These are phyloP conservation scores for Lasiodiplodia gonubiensis DNA, from an alignment of 2,329 filamentous ascomycete genomes.

Conservation along the genomic window DNA sequence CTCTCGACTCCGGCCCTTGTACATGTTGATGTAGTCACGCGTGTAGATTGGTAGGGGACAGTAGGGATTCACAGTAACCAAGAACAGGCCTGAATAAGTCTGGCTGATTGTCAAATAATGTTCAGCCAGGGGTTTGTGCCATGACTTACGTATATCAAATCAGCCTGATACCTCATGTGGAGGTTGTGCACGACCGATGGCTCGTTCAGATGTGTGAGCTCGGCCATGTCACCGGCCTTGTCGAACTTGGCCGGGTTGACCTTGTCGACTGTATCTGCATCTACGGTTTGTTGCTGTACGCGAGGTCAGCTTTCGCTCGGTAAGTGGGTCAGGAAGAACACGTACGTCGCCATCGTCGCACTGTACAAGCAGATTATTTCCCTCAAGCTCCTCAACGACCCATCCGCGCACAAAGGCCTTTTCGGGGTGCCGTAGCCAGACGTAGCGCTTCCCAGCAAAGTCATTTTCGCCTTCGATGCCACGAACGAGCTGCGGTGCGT, in stretches of 20 bases:
- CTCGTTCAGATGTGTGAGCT: constrained; percentile 96
- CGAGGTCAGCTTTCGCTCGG: neutral
- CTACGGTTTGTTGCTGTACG: constrained; percentile 79
- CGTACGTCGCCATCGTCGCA: constrained; percentile 89
- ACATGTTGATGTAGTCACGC: constrained; percentile 98
- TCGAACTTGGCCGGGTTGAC: constrained; percentile 99
- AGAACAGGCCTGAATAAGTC: constrained; percentile 95
- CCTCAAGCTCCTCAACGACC: constrained; percentile 80
- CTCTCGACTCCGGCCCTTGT: constrained; percentile 86
- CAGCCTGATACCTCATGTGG: constrained; percentile 90
- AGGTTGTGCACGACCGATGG: constrained; percentile 97
- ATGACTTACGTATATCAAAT: constrained; percentile 79
- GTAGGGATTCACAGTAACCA: constrained; percentile 97
- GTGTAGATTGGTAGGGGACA: constrained; percentile 93
- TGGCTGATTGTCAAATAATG: constrained; percentile 45
- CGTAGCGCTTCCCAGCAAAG: constrained; percentile 97
- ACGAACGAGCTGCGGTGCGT: constrained; percentile 59
- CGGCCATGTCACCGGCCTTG: constrained; percentile 99
- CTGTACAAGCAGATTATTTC: constrained; percentile 78
- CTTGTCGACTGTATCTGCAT: constrained; percentile 89
- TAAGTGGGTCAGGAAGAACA: constrained; percentile 29
- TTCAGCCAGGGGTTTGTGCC: neutral
- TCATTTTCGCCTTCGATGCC: constrained; percentile 97
- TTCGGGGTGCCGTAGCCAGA: constrained; percentile 90
- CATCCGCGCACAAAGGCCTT: constrained; percentile 90